Percentiles rank a stretch among this genome's conserved stretches.
Evolutionary conservation across 1,139 yeast genomes (phyloP).

Genomic region (Kluyveromyces marxianus): DNA sequence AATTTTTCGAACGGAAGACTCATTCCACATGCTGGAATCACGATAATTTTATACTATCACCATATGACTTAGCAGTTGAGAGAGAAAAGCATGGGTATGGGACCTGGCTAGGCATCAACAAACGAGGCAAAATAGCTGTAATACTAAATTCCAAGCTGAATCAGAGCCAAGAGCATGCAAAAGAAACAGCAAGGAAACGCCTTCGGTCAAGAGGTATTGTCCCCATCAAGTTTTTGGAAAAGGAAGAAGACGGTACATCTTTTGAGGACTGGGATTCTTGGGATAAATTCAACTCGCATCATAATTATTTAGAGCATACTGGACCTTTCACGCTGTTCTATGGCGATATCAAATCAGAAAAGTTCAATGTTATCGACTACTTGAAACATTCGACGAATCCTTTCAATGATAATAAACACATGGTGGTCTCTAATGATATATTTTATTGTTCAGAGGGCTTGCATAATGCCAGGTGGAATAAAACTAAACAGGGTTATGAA

Average conservation of each 20-base stretch:
- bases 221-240: constrained; percentile 49
- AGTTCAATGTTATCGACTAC: constrained; percentile 28
- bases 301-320: constrained; percentile 37
- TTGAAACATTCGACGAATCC: constrained; percentile 35
- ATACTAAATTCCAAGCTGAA: constrained; percentile 51
- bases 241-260: constrained; percentile 21
- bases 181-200: constrained; percentile 20
- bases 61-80: constrained; percentile 69
- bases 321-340: constrained; percentile 84
- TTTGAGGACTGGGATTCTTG: constrained; percentile 38
- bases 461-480: constrained; percentile 45
- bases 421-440: constrained; percentile 31
- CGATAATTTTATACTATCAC: constrained; percentile 48
- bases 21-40: constrained; percentile 48
- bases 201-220: constrained; percentile 62
- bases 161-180: constrained; percentile 34
- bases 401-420: constrained; percentile 36
- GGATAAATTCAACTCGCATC: constrained; percentile 25
- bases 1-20: constrained; percentile 68
- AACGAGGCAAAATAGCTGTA: constrained; percentile 58
- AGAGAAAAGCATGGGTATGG: constrained; percentile 42
- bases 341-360: constrained; percentile 46
- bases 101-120: constrained; percentile 81
- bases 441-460: constrained; percentile 36
- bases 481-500: constrained; percentile 47